Evolutionary conservation across 2,329 filamentous ascomycete species (phyloP), one percentile per base, ranked within the genome.

Genomic region (Dryadomyces quercus-mongolicae): DNA sequence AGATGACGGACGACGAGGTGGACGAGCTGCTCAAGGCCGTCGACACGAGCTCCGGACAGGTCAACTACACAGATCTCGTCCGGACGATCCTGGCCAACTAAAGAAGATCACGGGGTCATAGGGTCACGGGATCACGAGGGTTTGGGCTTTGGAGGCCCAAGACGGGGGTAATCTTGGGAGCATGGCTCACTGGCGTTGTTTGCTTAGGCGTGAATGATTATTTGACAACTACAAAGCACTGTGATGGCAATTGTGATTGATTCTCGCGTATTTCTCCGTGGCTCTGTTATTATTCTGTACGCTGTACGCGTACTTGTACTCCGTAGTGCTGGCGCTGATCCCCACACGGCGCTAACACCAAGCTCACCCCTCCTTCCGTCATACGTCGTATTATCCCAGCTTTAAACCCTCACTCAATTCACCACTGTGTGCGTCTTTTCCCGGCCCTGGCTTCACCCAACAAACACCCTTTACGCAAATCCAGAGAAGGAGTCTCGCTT

Each of bases 1-100:
- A 97, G 80, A 96, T 98, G 90, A 88, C 86, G 58, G 92, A 98
- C 65, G 93, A 97, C 60, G 93, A 98, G 77, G 93, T 98, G 50
- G 92, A 97, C 70, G 93, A 98, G 79, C 80, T 98, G 67, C 84
- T 98, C 70, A 98, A 97, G 84, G 90, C 91, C 0, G 92, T 97
- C 60, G 93, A 98, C 69, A 95, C 91, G 58, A 93, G 86, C 72
- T 92, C 86, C 54, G 91, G 92, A 62, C 91, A 97, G 80, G 88
- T 98, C 71, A 95, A 97, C 76, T 98, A 98, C 71, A 91, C 86
- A 61, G 87, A 93, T 59, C 84, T 93, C 57, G 87, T 93, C 65
- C 84, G 87, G 65, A 92, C 87, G 53, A 90, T 93, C 66, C 83
- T 93, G 61, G 86, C 87, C 69, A 92, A 92, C 74, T 93, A 78